A percentile compares a stretch with the other conserved stretches of the same genome.
phyloP scores from a whole-genome alignment of 768 basidiomycete genomes.

The Filobasidium wieringae region DNA sequence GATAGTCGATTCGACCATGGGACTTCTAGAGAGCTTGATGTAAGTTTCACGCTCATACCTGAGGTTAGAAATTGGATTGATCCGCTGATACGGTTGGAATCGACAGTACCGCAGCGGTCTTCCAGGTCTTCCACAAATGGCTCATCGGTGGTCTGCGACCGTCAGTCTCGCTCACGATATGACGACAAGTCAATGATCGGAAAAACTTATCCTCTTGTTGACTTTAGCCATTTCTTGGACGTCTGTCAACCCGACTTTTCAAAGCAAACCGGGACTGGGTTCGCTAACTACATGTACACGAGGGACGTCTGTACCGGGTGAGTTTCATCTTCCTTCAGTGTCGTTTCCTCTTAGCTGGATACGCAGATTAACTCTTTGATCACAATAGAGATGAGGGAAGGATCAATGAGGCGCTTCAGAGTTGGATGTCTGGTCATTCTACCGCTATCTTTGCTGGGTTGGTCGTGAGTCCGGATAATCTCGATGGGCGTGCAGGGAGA shows the following conservation, averaged over 20 bases:
- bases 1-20: constrained; percentile 48
- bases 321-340: not conserved
- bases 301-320: constrained; percentile 47
- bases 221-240: constrained; percentile 47
- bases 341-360: not conserved
- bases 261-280: constrained; percentile 43
- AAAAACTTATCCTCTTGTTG: constrained; percentile 25
- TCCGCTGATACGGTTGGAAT: too few species aligned
- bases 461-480: constrained; percentile 23
- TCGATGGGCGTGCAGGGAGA: not conserved
- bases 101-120: constrained; percentile 41
- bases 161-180: too few species aligned
- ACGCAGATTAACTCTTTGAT: not conserved
- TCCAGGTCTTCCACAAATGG: constrained; percentile 51
- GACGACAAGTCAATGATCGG: not conserved
- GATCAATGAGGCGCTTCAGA: constrained; percentile 51
- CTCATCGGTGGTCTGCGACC: constrained; percentile 37
- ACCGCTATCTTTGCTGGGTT: constrained; percentile 52
- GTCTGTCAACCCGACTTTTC: constrained; percentile 47
- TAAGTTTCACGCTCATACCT: too few species aligned
- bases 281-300: constrained; percentile 46
- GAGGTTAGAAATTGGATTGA: too few species aligned
- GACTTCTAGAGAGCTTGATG: constrained; percentile 47
- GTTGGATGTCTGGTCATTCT: constrained; percentile 46
- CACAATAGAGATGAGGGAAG: constrained; percentile 43